Conservation (phyloP, 768 basidiomycete species). For the Jaapia argillacea region DNA sequence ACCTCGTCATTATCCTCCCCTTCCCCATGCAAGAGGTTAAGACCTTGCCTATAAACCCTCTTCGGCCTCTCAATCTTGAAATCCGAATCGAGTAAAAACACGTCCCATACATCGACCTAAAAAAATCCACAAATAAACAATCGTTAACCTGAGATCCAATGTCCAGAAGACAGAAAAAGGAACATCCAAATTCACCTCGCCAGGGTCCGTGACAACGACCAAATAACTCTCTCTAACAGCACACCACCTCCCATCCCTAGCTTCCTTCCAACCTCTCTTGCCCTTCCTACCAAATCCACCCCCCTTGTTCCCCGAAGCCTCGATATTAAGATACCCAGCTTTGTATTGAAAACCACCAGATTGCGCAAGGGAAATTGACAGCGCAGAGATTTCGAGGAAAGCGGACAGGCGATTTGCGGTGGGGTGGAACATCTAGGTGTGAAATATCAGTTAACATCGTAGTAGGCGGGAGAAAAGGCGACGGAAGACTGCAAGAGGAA, state of each 20-base stretch:
- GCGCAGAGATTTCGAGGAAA: constrained; percentile 87
- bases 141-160: background rate
- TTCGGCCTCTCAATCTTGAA: constrained; percentile 88
- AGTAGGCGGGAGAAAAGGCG: background rate
- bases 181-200: constrained; percentile 44
- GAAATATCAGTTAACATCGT: background rate
- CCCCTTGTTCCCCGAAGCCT: constrained; percentile 39
- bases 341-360: constrained; percentile 86
- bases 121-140: background rate
- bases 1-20: constrained; percentile 9
- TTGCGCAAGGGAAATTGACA: constrained; percentile 72
- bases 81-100: constrained; percentile 84
- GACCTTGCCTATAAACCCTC: constrained; percentile 78
- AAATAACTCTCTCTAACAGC: constrained; percentile 88
- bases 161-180: background rate
- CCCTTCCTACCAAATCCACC: constrained; percentile 59
- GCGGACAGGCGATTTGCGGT: constrained; percentile 81
- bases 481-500: constrained; percentile 2
- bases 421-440: constrained; percentile 84
- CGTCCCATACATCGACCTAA: constrained; percentile 83
- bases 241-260: constrained; percentile 77
- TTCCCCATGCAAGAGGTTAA: constrained; percentile 49
- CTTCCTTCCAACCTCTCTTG: constrained; percentile 42
- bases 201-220: constrained; percentile 78
- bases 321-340: constrained; percentile 70